Percentiles rank a stretch among this genome's conserved stretches.
Conservation (phyloP, 495 filamentous ascomycete species). For the Penicillium tannophilum region DNA sequence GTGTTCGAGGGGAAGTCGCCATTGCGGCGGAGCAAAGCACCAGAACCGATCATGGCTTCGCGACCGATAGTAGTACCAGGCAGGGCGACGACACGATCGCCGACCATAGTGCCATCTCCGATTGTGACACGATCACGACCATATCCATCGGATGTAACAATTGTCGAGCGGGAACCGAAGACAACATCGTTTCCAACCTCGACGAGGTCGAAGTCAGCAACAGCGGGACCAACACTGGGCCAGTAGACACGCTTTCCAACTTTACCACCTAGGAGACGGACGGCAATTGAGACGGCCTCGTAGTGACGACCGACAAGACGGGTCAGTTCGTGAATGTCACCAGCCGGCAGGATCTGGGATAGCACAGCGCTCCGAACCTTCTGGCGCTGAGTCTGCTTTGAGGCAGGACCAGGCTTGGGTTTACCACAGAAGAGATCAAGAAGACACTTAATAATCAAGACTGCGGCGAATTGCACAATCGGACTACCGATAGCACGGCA, state of each 20-base stretch:
- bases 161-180: slow-evolving; percentile 45
- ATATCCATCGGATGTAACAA: slow-evolving; percentile 46
- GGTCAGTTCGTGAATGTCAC: slow-evolving; percentile 28
- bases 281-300: slow-evolving; percentile 42
- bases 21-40: slow-evolving; percentile 42
- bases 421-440: slow-evolving; percentile 34
- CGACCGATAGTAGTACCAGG: slow-evolving; percentile 43
- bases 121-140: slow-evolving; percentile 43
- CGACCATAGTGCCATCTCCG: slow-evolving; percentile 46
- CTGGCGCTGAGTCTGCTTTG: slow-evolving; percentile 26
- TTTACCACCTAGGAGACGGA: slow-evolving; percentile 43
- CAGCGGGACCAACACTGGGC: slow-evolving; percentile 47
- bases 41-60: slow-evolving; percentile 44
- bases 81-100: slow-evolving; percentile 41
- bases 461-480: slow-evolving; percentile 33
- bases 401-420: slow-evolving; percentile 27
- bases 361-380: slow-evolving; percentile 38
- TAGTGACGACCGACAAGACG: slow-evolving; percentile 40
- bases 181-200: slow-evolving; percentile 52
- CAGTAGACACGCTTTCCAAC: slow-evolving; percentile 50
- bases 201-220: slow-evolving; percentile 48
- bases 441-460: slow-evolving; percentile 29
- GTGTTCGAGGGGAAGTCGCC: slow-evolving; percentile 37
- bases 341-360: slow-evolving; percentile 33
- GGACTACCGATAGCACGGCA: slow-evolving; percentile 37